Evolutionary conservation across 768 basidiomycete genomes (phyloP).

Genomic region (Boletales sp.): DNA sequence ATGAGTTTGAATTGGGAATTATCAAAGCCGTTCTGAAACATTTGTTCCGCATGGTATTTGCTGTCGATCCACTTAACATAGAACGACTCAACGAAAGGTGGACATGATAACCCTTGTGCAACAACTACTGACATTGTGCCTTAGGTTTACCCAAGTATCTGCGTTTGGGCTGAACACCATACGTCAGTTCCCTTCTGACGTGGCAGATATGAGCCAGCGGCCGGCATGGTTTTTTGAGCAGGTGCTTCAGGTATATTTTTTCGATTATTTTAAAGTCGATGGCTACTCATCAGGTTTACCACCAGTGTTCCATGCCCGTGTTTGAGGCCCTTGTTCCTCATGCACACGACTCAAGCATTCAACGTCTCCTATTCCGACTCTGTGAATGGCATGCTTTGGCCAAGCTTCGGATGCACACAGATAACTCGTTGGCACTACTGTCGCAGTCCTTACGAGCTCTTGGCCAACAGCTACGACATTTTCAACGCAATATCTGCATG

Average conservation of each 20-base stretch:
- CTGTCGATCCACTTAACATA: background rate
- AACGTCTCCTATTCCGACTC: background rate
- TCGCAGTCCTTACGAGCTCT: background rate
- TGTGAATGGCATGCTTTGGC: background rate
- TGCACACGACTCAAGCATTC: constrained; percentile 12
- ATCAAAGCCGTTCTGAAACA: background rate
- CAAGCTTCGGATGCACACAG: background rate
- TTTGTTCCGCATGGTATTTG: background rate
- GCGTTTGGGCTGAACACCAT: constrained; percentile 25
- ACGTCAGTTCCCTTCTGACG: constrained; percentile 32
- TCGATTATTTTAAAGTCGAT: no score
- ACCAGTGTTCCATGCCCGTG: constrained; percentile 35
- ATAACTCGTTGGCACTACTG: background rate
- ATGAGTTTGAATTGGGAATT: background rate
- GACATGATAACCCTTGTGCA: no score
- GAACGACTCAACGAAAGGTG: background rate
- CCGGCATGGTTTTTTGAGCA: constrained; percentile 9
- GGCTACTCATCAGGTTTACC: background rate
- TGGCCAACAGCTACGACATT: background rate
- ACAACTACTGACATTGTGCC: background rate
- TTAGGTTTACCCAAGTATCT: background rate
- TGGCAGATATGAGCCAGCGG: constrained; percentile 35
- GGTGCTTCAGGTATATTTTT: constrained; percentile 9
- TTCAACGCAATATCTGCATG: background rate
- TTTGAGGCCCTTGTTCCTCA: constrained; percentile 37